A percentile compares a stretch with the other conserved stretches of the same genome.
Evolutionary conservation across 2,329 filamentous ascomycete genomes (phyloP).

Genomic region (Alternaria gansuensis): DNA sequence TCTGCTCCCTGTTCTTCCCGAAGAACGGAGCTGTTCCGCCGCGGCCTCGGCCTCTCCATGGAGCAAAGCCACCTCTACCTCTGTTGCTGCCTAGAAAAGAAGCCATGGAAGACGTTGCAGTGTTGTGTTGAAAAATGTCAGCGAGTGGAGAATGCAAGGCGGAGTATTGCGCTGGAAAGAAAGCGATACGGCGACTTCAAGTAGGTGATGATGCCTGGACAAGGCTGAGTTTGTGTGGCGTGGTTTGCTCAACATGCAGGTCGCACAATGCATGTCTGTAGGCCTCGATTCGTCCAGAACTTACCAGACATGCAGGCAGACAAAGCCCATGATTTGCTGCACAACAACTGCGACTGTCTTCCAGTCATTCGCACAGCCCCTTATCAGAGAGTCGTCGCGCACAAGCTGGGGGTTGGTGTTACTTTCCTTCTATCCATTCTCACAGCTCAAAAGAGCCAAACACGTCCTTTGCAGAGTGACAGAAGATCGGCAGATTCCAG

Average conservation of each 20-base stretch:
- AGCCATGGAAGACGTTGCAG: constrained; percentile 15
- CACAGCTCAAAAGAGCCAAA: constrained; percentile 6
- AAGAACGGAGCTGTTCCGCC: constrained; percentile 26
- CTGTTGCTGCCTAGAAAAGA: constrained; percentile 11
- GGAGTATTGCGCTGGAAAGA: neutral
- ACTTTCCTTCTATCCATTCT: constrained; percentile 4
- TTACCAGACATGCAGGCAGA: constrained; percentile 32
- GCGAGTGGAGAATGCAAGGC: neutral
- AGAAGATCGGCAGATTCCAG: neutral
- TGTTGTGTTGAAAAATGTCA: neutral
- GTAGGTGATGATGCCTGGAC: constrained; percentile 29
- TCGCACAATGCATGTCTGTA: constrained; percentile 30
- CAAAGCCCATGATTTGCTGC: constrained; percentile 24
- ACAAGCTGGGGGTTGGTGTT: constrained; percentile 18
- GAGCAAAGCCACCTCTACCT: constrained; percentile 37
- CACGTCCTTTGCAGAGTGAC: neutral
- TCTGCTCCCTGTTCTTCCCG: constrained; percentile 17
- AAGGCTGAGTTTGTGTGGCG: constrained; percentile 41
- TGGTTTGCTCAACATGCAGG: constrained; percentile 29
- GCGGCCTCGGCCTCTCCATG: constrained; percentile 29
- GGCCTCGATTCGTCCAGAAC: constrained; percentile 25
- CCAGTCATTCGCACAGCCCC: constrained; percentile 41
- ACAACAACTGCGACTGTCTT: constrained; percentile 20
- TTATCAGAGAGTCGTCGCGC: constrained; percentile 20
- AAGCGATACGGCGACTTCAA: constrained; percentile 8